phyloP scores from a whole-genome alignment of 371 early-diverging fungal species.

The Modicella reniformis region DNA sequence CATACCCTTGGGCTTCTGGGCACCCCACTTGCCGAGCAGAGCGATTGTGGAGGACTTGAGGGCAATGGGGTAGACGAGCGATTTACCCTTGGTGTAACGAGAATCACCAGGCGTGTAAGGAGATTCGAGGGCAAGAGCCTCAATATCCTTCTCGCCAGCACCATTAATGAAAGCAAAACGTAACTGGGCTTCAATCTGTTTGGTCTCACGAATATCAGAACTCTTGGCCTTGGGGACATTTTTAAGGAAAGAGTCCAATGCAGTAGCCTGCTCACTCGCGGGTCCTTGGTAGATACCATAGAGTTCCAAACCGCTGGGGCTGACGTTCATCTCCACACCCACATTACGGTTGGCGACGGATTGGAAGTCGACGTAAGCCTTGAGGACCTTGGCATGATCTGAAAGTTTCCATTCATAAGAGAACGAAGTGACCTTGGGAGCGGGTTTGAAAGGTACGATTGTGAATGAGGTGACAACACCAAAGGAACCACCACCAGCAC shows the following conservation, averaged over 20 bases:
- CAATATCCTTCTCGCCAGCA: slow-evolving; percentile 23
- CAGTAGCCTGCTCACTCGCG: slow-evolving; percentile 17
- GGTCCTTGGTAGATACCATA: slow-evolving; percentile 39
- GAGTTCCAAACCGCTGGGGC: slow-evolving; percentile 27
- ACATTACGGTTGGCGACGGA: slow-evolving; percentile 25
- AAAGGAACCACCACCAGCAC: slow-evolving; percentile 65
- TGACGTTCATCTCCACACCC: slow-evolving; percentile 44
- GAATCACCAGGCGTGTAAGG: slow-evolving; percentile 31
- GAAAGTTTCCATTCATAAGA: slow-evolving; percentile 33
- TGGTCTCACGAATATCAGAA: slow-evolving; percentile 28
- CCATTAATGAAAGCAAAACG: slow-evolving; percentile 32
- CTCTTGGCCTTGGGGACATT: slow-evolving; percentile 23
- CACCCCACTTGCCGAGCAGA: slow-evolving; percentile 38
- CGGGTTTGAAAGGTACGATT: slow-evolving; percentile 43
- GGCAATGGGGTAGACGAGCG: slow-evolving; percentile 38
- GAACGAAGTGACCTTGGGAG: slow-evolving; percentile 35
- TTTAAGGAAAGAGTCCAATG: slow-evolving; percentile 27
- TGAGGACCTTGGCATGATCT: slow-evolving; percentile 29
- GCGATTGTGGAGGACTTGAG: slow-evolving; percentile 32
- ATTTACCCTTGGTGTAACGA: slow-evolving; percentile 40
- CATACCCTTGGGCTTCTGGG: slow-evolving; percentile 29
- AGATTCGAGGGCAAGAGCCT: slow-evolving; percentile 28
- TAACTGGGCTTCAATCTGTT: slow-evolving; percentile 38
- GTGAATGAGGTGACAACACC: slow-evolving; percentile 64
- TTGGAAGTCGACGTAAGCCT: slow-evolving; percentile 30